A percentile compares a stretch with the other conserved stretches of the same genome.
Conservation (phyloP, 441 rosid species). For the Viola pubescens region DNA sequence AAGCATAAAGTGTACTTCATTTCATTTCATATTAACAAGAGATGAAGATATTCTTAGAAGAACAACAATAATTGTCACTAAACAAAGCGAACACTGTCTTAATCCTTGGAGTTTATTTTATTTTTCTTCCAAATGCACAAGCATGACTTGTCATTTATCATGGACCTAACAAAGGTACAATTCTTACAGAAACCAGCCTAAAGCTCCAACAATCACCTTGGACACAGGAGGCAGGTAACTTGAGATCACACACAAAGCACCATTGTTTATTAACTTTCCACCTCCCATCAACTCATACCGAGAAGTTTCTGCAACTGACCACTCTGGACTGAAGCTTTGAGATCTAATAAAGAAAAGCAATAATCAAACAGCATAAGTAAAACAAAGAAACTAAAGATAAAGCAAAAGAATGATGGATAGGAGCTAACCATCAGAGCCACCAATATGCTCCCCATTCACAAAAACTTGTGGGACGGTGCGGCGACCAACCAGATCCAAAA, state of each 20-base stretch:
- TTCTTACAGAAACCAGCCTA: neutral
- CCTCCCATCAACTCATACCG: slow-evolving; percentile 26
- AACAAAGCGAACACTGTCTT: neutral
- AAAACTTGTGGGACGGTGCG: slow-evolving; percentile 80
- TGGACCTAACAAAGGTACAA: no score
- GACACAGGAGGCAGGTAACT: neutral
- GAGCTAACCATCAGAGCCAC: slow-evolving; percentile 73
- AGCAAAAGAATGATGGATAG: neutral
- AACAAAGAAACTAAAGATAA: slow-evolving; percentile 2
- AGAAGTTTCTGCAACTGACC: slow-evolving; percentile 67
- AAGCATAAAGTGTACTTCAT: no score
- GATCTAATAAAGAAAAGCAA: slow-evolving; percentile 38
- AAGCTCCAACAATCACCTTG: neutral
- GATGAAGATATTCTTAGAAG: neutral
- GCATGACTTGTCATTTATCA: no score
- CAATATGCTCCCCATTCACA: slow-evolving; percentile 74
- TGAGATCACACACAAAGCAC: neutral
- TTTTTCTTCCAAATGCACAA: neutral
- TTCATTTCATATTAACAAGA: neutral
- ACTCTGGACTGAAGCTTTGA: slow-evolving; percentile 32
- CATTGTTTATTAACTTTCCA: neutral
- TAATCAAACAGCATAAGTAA: neutral
- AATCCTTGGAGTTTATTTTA: neutral
- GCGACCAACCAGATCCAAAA: slow-evolving; percentile 69
- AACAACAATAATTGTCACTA: neutral